phyloP scores from a whole-genome alignment of 2,329 filamentous ascomycete genomes.

The Apiospora arundinis region DNA sequence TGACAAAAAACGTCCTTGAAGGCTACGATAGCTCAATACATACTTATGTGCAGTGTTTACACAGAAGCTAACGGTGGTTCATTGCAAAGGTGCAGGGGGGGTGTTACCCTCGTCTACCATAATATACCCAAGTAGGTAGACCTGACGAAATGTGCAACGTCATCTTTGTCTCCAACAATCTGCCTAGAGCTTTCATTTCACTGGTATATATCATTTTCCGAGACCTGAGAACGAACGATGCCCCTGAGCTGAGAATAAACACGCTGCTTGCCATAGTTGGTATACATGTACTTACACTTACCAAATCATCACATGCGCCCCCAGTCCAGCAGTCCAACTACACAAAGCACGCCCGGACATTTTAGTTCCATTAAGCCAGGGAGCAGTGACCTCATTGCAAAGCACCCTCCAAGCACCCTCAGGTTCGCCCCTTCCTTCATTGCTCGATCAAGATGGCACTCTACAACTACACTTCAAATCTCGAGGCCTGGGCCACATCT shows the following conservation, averaged over 20 bases:
- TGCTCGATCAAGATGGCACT: not conserved
- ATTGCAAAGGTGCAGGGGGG: too few relatives aligned
- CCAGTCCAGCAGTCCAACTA: not conserved
- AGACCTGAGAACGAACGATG: not conserved
- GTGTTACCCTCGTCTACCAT: too few relatives aligned
- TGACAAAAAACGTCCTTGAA: too few relatives aligned
- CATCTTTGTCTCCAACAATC: not conserved
- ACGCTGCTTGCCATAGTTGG: too few relatives aligned
- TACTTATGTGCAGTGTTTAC: too few relatives aligned
- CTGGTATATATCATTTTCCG: not conserved
- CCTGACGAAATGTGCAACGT: too few relatives aligned
- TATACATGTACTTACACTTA: too few relatives aligned
- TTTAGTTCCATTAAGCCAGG: not conserved
- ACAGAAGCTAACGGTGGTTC: too few relatives aligned
- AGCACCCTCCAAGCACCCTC: not conserved
- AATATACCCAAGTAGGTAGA: too few relatives aligned
- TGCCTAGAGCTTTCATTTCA: not conserved
- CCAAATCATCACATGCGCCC: not conserved
- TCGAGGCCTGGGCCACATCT: not conserved
- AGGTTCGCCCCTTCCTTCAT: not conserved
- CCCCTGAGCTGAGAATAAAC: too few relatives aligned
- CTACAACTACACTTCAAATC: not conserved
- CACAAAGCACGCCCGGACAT: not conserved
- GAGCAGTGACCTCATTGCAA: constrained; percentile 9
- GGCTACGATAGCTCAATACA: too few relatives aligned